phyloP scores from a whole-genome alignment of 345 rosid species.

The Lumnitzera littorea region DNA sequence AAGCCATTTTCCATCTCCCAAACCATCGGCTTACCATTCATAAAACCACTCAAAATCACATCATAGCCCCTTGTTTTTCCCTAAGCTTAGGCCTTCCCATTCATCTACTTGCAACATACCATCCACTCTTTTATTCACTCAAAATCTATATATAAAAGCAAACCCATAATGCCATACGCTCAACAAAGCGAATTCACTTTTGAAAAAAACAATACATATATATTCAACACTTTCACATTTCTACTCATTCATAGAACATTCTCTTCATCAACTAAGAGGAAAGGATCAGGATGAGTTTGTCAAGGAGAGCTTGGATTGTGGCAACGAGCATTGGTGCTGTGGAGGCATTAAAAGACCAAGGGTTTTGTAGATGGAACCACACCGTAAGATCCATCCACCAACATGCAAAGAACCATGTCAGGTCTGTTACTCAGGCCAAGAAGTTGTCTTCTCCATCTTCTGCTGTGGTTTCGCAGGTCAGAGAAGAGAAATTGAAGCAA shows the following conservation, averaged over 20 bases:
- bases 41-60: too few relatives aligned
- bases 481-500: constrained; percentile 10
- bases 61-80: too few relatives aligned
- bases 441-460: constrained; percentile 19
- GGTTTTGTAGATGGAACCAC: constrained; percentile 39
- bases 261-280: background rate
- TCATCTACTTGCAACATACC: too few relatives aligned
- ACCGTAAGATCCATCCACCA: constrained; percentile 25
- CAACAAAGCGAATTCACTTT: too few relatives aligned
- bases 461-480: background rate
- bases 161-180: too few relatives aligned
- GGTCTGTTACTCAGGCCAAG: constrained; percentile 20
- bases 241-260: too few relatives aligned
- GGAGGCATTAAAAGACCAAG: constrained; percentile 32
- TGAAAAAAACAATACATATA: too few relatives aligned
- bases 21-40: too few relatives aligned
- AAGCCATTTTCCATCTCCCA: too few relatives aligned
- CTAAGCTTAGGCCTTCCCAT: too few relatives aligned
- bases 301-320: constrained; percentile 29
- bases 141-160: too few relatives aligned
- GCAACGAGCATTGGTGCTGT: constrained; percentile 28
- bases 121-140: too few relatives aligned
- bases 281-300: constrained; percentile 17
- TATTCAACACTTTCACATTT: background rate
- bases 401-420: constrained; percentile 18